Evolutionary conservation across 139 green algal genomes (phyloP).

Genomic region (Eudorina sp.): DNA sequence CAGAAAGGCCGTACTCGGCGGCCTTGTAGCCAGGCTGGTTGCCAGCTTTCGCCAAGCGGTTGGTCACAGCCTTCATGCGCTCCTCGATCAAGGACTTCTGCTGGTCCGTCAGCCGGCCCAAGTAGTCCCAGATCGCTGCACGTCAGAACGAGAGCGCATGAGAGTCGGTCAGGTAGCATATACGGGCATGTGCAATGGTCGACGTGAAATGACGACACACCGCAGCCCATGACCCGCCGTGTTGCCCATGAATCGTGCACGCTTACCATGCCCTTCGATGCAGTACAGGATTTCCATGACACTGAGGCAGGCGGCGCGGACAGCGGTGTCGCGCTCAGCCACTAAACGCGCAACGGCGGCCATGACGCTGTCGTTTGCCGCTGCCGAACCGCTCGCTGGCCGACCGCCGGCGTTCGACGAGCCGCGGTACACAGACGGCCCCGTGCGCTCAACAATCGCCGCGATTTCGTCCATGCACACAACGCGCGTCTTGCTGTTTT

Average conservation of each 20-base stretch:
- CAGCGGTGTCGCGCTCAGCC: slow-evolving; percentile 87
- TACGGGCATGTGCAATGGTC: too few species aligned
- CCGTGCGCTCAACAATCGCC: slow-evolving; percentile 73
- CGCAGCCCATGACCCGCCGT: too few species aligned
- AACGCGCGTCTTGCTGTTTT: slow-evolving; percentile 93
- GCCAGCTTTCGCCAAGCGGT: slow-evolving; percentile 66
- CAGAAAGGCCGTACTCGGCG: slow-evolving; percentile 31
- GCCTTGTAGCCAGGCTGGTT: slow-evolving; percentile 65
- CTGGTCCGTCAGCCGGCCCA: slow-evolving; percentile 84
- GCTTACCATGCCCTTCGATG: slow-evolving; percentile 76
- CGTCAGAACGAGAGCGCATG: neutral
- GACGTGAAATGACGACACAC: too few species aligned
- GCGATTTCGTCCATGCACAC: slow-evolving; percentile 90
- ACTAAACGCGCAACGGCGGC: slow-evolving; percentile 73
- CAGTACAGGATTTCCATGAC: slow-evolving; percentile 85
- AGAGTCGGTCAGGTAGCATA: neutral
- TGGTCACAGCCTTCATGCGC: slow-evolving; percentile 83
- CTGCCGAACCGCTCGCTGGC: neutral
- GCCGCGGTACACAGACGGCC: slow-evolving; percentile 60
- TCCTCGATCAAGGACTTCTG: slow-evolving; percentile 88
- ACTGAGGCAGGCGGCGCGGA: slow-evolving; percentile 81
- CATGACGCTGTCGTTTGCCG: slow-evolving; percentile 48
- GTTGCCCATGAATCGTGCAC: neutral
- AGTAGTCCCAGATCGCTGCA: slow-evolving; percentile 76
- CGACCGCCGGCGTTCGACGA: neutral